A percentile compares a stretch with the other conserved stretches of the same genome.
Conservation (phyloP, 2,329 filamentous ascomycete genomes). For the Elsinoe necatrix region DNA sequence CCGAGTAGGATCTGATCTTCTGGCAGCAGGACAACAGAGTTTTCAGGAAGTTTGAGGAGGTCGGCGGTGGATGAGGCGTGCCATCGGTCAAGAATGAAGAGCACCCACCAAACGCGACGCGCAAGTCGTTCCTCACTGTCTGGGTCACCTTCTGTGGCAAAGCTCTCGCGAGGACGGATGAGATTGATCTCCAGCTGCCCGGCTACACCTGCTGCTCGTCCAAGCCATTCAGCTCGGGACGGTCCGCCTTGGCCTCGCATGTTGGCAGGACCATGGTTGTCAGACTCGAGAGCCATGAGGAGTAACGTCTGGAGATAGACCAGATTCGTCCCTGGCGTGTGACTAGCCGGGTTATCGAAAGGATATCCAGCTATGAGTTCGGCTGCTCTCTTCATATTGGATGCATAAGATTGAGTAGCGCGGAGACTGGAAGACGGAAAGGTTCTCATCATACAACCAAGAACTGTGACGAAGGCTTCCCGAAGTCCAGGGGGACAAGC, state of each 20-base stretch:
- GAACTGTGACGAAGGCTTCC: slow-evolving; percentile 56
- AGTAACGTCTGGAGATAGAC: slow-evolving; percentile 59
- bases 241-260: slow-evolving; percentile 39
- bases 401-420: slow-evolving; percentile 29
- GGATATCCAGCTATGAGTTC: slow-evolving; percentile 38
- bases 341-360: slow-evolving; percentile 36
- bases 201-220: slow-evolving; percentile 56
- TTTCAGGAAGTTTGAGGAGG: slow-evolving; percentile 54
- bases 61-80: slow-evolving; percentile 59
- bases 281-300: slow-evolving; percentile 57
- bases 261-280: slow-evolving; percentile 45
- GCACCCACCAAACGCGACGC: slow-evolving; percentile 61
- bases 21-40: slow-evolving; percentile 50
- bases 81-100: slow-evolving; percentile 65
- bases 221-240: slow-evolving; percentile 50
- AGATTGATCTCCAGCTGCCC: slow-evolving; percentile 56
- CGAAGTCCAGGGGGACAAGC: slow-evolving; percentile 50
- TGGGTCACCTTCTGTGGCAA: slow-evolving; percentile 39
- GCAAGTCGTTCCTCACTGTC: slow-evolving; percentile 56
- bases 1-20: slow-evolving; percentile 55
- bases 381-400: slow-evolving; percentile 34
- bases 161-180: slow-evolving; percentile 34
- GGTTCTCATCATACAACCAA: slow-evolving; percentile 52
- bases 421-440: slow-evolving; percentile 35
- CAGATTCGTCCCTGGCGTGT: slow-evolving; percentile 37